Evolutionary conservation across 2,329 filamentous ascomycete genomes (phyloP).

Genomic region (Curvularia eragrostidis): DNA sequence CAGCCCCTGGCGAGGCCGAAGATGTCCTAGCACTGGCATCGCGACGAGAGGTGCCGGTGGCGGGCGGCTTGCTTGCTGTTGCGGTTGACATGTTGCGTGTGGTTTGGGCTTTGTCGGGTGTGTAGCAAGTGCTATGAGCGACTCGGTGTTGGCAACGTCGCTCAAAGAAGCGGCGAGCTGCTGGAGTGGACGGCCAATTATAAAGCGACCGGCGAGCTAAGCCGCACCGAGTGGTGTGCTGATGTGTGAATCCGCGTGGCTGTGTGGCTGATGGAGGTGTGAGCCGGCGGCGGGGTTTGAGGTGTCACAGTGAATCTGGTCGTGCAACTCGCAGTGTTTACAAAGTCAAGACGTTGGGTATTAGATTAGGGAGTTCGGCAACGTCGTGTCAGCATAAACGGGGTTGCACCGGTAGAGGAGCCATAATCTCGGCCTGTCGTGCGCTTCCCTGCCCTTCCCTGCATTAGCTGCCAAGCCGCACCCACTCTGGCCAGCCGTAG

Average conservation of each 20-base stretch:
- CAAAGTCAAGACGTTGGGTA: constrained; percentile 15
- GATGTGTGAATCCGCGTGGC: constrained; percentile 14
- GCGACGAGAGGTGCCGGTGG: constrained; percentile 41
- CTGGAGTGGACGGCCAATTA: constrained; percentile 19
- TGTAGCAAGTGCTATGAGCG: constrained; percentile 16
- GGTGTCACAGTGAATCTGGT: not conserved
- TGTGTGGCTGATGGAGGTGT: constrained; percentile 14
- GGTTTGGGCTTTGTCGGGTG: constrained; percentile 10
- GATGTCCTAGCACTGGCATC: constrained; percentile 30
- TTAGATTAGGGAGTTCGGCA: constrained; percentile 5
- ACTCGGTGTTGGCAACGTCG: constrained; percentile 22
- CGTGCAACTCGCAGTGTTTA: constrained; percentile 18
- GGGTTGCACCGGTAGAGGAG: constrained; percentile 24
- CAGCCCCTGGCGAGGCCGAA: constrained; percentile 41
- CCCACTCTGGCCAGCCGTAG: constrained; percentile 22
- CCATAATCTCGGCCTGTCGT: constrained; percentile 21
- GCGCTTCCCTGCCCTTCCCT: constrained; percentile 17
- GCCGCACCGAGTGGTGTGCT: constrained; percentile 13
- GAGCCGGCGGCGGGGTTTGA: not conserved
- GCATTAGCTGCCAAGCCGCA: constrained; percentile 26
- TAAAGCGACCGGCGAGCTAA: constrained; percentile 15
- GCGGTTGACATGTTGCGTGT: constrained; percentile 43
- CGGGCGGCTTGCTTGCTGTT: constrained; percentile 46
- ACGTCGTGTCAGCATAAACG: constrained; percentile 11
- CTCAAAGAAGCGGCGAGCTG: constrained; percentile 18